Conservation (phyloP, 768 basidiomycete genomes). For the Steccherinum ochraceum region DNA sequence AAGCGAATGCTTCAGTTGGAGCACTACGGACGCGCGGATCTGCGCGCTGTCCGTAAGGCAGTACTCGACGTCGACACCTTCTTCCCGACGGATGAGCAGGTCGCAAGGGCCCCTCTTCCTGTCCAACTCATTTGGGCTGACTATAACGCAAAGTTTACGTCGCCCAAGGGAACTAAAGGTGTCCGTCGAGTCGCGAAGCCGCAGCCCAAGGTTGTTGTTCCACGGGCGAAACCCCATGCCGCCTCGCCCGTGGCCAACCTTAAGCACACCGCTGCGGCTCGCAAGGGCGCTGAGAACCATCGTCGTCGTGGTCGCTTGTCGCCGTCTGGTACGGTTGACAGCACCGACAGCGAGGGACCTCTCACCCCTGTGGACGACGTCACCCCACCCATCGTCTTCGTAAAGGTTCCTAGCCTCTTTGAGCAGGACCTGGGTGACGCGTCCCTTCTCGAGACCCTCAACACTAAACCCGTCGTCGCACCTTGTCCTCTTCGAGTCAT, state of each 20-base stretch:
- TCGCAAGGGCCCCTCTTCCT: neutral
- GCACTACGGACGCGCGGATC: conserved; percentile 12
- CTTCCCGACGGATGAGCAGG: conserved; percentile 16
- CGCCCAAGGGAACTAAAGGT: no score
- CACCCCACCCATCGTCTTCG: neutral
- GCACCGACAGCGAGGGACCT: neutral
- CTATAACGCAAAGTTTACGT: no score
- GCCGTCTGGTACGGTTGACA: neutral
- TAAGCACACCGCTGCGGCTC: neutral
- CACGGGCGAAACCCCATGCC: no score
- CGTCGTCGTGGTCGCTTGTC: neutral
- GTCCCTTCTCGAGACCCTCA: neutral
- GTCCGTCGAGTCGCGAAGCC: no score
- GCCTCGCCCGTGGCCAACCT: neutral
- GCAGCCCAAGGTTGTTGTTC: neutral
- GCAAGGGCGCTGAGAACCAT: neutral
- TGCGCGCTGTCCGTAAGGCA: conserved; percentile 15
- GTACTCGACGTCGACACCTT: conserved; percentile 21
- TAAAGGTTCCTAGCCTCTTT: neutral
- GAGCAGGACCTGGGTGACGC: neutral
- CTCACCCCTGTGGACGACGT: neutral
- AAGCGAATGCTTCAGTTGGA: conserved; percentile 35
- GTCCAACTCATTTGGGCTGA: neutral
- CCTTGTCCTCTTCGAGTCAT: neutral
- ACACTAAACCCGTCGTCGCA: neutral